Evolutionary conservation across 163 green algal genomes (phyloP), one percentile per base, ranked within the genome.

Genomic region (Prototheca cutis): DNA sequence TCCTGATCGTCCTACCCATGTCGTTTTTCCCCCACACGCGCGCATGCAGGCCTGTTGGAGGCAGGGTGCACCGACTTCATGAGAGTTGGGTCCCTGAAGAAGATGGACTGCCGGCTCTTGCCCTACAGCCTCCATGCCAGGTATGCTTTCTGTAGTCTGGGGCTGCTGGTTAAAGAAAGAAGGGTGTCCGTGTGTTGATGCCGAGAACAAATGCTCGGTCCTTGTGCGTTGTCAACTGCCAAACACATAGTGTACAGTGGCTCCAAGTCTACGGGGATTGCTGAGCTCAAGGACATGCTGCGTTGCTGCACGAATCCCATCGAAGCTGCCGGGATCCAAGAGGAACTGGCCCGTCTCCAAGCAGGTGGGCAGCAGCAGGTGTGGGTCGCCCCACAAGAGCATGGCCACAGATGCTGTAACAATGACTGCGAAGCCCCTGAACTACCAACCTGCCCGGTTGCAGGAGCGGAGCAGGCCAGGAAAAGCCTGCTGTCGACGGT

Each of bases 51-150:
- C 21, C 52, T 76, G 21, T 36, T 66, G 47, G 55, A 62, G 25
- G 56, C 32, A 3, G 70, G 67, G 29, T 63, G 53, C 48, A 60
- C 62, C 59, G 76, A 90, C 63, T 84, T 97, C 52, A 45, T 95
- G 52, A 74, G 90, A 0, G 72, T 97, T 8, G 90, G 90, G 2
- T 75, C 74, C 4, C 49, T 95, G 62, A 58, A 67, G 23, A 79
- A 83, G 47, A 93, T 97, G 40, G 72, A 82, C 42, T 69, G 64
- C 30, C 51, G 52, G 6, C 64, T 96, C 62, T 80, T 96, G 63
- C 40, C 55, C 1, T 69, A 88, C 65, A 87, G 78, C 0, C 66
- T 97, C 56, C 87, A 95, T 60, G 63, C 32, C 28, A 65, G 40
- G 24, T 42, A n/a, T n/a, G n/a, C n/a, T n/a, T n/a, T n/a, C n/a